These are phyloP conservation scores for Fusarium sp. DNA, from an alignment of 2,329 filamentous ascomycete genomes.

Conservation along the genomic window DNA sequence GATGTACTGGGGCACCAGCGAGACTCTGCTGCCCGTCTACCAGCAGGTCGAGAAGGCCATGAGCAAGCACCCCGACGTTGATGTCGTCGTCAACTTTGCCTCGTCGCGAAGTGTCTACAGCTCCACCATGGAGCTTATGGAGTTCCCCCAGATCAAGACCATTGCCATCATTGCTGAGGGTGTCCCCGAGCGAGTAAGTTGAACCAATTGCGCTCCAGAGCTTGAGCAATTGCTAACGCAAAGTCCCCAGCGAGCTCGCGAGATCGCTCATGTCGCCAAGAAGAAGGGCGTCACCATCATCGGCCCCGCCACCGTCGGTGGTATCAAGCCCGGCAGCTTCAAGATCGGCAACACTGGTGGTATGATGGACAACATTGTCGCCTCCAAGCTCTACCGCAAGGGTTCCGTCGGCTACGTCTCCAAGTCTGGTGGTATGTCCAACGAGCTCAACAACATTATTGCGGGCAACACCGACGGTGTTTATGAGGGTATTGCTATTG, in stretches of 20 bases:
- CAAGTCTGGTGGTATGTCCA: conserved; percentile 99
- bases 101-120: conserved; percentile 98
- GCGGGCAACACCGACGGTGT: conserved; percentile 97
- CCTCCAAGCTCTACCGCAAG: conserved; percentile 99
- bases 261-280: conserved; percentile 95
- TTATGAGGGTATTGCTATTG: conserved; percentile 98
- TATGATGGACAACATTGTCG: conserved; percentile 99
- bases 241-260: conserved; percentile 81
- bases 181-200: conserved; percentile 93
- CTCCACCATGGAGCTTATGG: conserved; percentile 99
- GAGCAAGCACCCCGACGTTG: conserved; percentile 95
- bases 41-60: conserved; percentile 93
- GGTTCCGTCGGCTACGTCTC: conserved; percentile 99
- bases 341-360: conserved; percentile 99
- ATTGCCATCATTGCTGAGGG: conserved; percentile 99
- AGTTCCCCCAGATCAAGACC: conserved; percentile 95
- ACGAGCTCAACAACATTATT: conserved; percentile 99
- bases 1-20: conserved; percentile 99
- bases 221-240: conserved; percentile 21
- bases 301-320: conserved; percentile 96
- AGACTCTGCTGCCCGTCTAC: conserved; percentile 98
- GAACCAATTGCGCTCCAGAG: conserved; percentile 9
- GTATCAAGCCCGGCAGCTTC: conserved; percentile 99
- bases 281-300: conserved; percentile 99
- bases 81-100: conserved; percentile 99